Base-by-base conservation (phyloP, 75 land plant genomes). In the Pinus taeda region DNA sequence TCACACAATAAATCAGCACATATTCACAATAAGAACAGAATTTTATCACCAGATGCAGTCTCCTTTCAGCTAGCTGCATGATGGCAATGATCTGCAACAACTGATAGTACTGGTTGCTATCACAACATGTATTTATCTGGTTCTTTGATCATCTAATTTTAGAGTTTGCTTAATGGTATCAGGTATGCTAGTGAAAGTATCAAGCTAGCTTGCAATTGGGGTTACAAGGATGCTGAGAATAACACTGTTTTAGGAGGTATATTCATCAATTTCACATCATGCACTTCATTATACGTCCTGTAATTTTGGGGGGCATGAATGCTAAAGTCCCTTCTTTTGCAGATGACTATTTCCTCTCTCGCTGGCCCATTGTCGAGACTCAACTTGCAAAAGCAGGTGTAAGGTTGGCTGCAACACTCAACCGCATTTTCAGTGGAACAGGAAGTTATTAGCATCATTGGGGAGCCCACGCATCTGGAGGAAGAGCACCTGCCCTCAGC, bases 341-440 rank as follows among this genome's bases (percentile, higher is more conserved):
- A 92, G 95, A 92, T 86, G 83, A 85, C 6, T 92, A 92, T 77
- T 92, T 90, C 74, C 45, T 60, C 15, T 80, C 90, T 14, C 86
- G 95, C 33, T 53, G 77, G 22, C 93, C 94, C 30, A 60, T 86
- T 57, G 83, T 90, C 58, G 63, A 87, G 59, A 55, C 67, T 62
- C 82, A 90, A 59, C 62, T 92, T 22, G 92, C 92, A 21, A 81
- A 92, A 81, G 88, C 83, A 79, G 94, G 90, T 29, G 92, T 89
- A 17, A 80, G 94, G 21, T 74, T 88, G 59, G 93, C 91, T 30
- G 83, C 89, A 6, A 83, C 85, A 18, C 88, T 92, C 66, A 92
- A 92, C 60, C 83, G 86, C 2, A 73, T 86, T 3, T 91, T 91
- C 69, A 74, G 37, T 14, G 78, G 67, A 84, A 42, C 4, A 5